phyloP scores from a whole-genome alignment of 768 basidiomycete species.

The Pleurotus eryngii region DNA sequence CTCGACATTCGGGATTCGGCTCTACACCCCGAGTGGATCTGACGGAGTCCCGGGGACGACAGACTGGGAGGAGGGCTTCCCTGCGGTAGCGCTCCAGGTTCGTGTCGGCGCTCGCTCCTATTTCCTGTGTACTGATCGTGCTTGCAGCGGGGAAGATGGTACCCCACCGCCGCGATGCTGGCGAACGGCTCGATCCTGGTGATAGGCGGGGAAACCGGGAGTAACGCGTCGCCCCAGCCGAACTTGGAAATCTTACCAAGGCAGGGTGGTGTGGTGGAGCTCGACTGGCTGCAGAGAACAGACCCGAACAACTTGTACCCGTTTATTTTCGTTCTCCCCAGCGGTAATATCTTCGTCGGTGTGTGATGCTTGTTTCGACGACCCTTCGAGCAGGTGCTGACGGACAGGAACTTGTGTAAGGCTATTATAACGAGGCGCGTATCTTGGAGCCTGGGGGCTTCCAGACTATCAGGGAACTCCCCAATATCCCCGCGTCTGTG shows the following conservation, averaged over 20 bases:
- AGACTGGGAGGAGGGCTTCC: constrained; percentile 75
- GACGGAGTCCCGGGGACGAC: constrained; percentile 69
- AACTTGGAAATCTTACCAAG: constrained; percentile 71
- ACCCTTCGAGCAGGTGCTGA: not conserved
- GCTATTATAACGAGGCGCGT: constrained; percentile 80
- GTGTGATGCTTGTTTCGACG: constrained; percentile 14
- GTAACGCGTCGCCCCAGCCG: constrained; percentile 63
- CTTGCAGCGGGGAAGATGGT: constrained; percentile 65
- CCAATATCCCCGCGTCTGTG: constrained; percentile 75
- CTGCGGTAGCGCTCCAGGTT: constrained; percentile 60
- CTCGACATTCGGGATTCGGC: constrained; percentile 69
- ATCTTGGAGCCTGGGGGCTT: constrained; percentile 68
- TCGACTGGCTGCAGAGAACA: constrained; percentile 68
- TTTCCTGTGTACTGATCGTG: not conserved
- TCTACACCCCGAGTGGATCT: constrained; percentile 69
- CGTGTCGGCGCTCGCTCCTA: not conserved
- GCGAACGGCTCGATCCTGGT: constrained; percentile 73
- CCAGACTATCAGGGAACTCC: constrained; percentile 52
- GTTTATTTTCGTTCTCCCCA: constrained; percentile 69
- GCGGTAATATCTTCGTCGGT: constrained; percentile 70
- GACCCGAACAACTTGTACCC: constrained; percentile 83
- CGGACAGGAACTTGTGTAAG: constrained; percentile 26
- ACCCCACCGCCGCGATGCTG: constrained; percentile 63
- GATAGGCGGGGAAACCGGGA: constrained; percentile 73
- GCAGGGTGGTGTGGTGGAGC: constrained; percentile 51